Evolutionary conservation across 176 grass and related monocot species (phyloP), one percentile per base, ranked within the genome.

Genomic region (Stipa capillata): DNA sequence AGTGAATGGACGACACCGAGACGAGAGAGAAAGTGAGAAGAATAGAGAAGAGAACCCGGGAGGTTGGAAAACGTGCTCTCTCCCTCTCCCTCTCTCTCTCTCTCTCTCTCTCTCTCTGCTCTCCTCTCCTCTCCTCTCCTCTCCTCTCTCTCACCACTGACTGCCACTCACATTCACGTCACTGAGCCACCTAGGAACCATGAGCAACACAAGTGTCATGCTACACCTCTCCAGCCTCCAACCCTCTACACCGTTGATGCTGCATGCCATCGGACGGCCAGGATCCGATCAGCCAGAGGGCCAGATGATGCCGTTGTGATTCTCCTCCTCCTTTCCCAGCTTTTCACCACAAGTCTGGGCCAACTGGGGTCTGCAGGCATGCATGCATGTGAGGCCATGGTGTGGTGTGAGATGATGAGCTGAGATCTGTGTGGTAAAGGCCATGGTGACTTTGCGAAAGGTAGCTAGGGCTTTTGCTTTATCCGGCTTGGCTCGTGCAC

Each of bases 111-210:
- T n/a, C n/a, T n/a, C n/a, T n/a, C n/a, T n/a, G n/a, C n/a, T n/a
- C n/a, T n/a, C n/a, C n/a, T n/a, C n/a, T n/a, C n/a, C n/a, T n/a
- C n/a, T n/a, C n/a, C n/a, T n/a, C n/a, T n/a, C n/a, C n/a, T n/a
- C n/a, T n/a, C n/a, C n/a, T n/a, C n/a, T n/a, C n/a, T 53, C 48
- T 2, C 79, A 56, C 6, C 18, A n/a, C 35, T 53, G 36, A 14
- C 52, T 83, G 79, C 13, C 54, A 62, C 39, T 51, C 79, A 82
- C 79, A 78, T 87, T 78, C 77, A 90, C 72, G 49, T 81, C 64
- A 85, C 79, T 78, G n/a, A 11, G 45, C 5, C 29, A 4, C 61
- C 62, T 82, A 40, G 72, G 23, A 63, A 52, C 13, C 4, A 5
- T 41, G 58, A 13, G 43, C 21, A 27, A 34, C 74, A 32, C 42